phyloP scores from a whole-genome alignment of 2,329 filamentous ascomycete genomes.

The Fonsecaea pedrosoi region DNA sequence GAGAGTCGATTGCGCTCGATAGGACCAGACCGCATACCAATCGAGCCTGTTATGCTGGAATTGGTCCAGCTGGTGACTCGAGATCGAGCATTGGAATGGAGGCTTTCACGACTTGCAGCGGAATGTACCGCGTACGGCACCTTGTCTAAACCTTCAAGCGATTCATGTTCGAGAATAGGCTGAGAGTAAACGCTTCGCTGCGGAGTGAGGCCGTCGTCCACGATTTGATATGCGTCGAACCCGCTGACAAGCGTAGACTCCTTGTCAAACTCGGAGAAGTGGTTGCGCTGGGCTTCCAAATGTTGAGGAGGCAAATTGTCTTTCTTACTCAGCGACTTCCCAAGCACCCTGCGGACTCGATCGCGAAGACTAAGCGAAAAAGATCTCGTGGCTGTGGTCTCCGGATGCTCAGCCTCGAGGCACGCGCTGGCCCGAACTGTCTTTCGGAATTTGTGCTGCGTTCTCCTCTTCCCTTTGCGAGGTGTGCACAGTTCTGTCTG shows the following conservation, averaged over 20 bases:
- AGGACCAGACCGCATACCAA: constrained; percentile 43
- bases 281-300: constrained; percentile 38
- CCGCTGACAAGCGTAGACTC: constrained; percentile 30
- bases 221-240: constrained; percentile 30
- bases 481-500: constrained; percentile 5
- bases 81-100: constrained; percentile 43
- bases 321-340: constrained; percentile 42
- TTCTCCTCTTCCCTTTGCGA: not conserved
- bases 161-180: constrained; percentile 19
- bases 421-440: constrained; percentile 30
- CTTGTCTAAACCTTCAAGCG: constrained; percentile 29
- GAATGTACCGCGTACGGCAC: constrained; percentile 28
- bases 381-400: constrained; percentile 41
- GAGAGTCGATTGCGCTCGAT: constrained; percentile 49
- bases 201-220: constrained; percentile 14
- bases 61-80: constrained; percentile 59
- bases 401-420: not conserved
- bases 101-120: constrained; percentile 35
- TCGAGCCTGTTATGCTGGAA: constrained; percentile 51
- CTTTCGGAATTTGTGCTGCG: constrained; percentile 32
- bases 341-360: constrained; percentile 50
- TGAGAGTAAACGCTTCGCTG: constrained; percentile 26
- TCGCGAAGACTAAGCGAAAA: constrained; percentile 53
- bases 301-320: constrained; percentile 39
- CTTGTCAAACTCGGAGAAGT: constrained; percentile 38